Evolutionary conservation across 768 basidiomycete genomes (phyloP).

Genomic region (Tricholoma flavovirens): DNA sequence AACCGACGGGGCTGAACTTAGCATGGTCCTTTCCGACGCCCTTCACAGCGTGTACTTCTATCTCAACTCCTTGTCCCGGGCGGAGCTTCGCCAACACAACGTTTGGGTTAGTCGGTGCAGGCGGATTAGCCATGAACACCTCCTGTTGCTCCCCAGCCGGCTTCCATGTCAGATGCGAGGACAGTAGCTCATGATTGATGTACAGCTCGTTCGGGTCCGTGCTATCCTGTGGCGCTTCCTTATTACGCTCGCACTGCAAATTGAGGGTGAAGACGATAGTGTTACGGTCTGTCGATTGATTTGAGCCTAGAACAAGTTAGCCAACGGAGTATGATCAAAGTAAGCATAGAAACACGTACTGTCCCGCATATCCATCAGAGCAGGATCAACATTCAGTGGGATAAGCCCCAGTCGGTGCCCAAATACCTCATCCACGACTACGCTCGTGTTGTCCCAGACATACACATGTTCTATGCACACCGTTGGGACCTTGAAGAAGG

Average conservation of each 20-base stretch:
- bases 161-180: conserved; percentile 66
- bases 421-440: conserved; percentile 91
- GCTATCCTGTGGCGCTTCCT: conserved; percentile 45
- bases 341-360: conserved; percentile 22
- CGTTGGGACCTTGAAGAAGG: conserved; percentile 66
- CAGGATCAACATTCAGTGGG: conserved; percentile 83
- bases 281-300: conserved; percentile 78
- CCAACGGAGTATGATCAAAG: neutral
- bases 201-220: conserved; percentile 62
- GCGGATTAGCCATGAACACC: conserved; percentile 48
- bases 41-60: conserved; percentile 88
- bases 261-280: conserved; percentile 84
- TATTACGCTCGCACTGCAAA: conserved; percentile 58
- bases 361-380: conserved; percentile 53
- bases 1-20: conserved; percentile 94
- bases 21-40: conserved; percentile 93
- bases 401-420: conserved; percentile 89
- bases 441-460: conserved; percentile 90
- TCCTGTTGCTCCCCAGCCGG: conserved; percentile 77
- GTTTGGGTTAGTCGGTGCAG: conserved; percentile 67
- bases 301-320: conserved; percentile 23
- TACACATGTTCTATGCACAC: conserved; percentile 89
- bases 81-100: conserved; percentile 89
- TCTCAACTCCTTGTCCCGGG: conserved; percentile 82
- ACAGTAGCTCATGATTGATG: conserved; percentile 62